phyloP scores from a whole-genome alignment of 305 asterid genomes.

The Coffea humblotiana region DNA sequence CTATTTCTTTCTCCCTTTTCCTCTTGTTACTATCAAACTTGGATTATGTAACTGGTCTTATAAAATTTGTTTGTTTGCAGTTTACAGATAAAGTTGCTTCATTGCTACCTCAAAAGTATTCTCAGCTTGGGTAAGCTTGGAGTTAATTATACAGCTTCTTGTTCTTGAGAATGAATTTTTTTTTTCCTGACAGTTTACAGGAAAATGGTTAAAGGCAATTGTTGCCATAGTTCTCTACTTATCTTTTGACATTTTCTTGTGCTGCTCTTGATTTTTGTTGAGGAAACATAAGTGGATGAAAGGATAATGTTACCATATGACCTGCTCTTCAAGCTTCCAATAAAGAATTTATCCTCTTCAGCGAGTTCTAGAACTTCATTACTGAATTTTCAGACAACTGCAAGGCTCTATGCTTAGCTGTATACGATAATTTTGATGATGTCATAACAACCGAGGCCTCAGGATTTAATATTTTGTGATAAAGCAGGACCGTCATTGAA shows the following conservation, averaged over 20 bases:
- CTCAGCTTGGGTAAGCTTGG: slow-evolving; percentile 78
- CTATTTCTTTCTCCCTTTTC: not conserved
- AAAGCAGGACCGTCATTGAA: not conserved
- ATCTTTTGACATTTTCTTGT: not conserved
- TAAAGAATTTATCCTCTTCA: not conserved
- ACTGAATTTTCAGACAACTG: not conserved
- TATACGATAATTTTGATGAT: not conserved
- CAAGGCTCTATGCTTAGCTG: not conserved
- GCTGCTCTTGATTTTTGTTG: not conserved
- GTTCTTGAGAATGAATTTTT: slow-evolving; percentile 1
- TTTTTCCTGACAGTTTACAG: not conserved
- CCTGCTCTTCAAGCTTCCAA: not conserved
- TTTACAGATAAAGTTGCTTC: slow-evolving; percentile 93
- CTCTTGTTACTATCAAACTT: slow-evolving; percentile 9
- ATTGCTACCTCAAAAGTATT: slow-evolving; percentile 92
- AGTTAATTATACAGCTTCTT: slow-evolving; percentile 14
- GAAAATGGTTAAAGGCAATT: not conserved
- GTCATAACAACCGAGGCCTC: not conserved
- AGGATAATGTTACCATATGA: not conserved
- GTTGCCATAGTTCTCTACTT: not conserved
- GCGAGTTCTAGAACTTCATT: not conserved
- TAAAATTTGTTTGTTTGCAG: slow-evolving; percentile 51
- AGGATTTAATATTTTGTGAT: not conserved
- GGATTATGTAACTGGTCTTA: slow-evolving; percentile 20
- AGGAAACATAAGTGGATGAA: not conserved